These are phyloP conservation scores for Fusarium irregulare DNA, from an alignment of 2,329 filamentous ascomycete genomes.

Conservation along the genomic window DNA sequence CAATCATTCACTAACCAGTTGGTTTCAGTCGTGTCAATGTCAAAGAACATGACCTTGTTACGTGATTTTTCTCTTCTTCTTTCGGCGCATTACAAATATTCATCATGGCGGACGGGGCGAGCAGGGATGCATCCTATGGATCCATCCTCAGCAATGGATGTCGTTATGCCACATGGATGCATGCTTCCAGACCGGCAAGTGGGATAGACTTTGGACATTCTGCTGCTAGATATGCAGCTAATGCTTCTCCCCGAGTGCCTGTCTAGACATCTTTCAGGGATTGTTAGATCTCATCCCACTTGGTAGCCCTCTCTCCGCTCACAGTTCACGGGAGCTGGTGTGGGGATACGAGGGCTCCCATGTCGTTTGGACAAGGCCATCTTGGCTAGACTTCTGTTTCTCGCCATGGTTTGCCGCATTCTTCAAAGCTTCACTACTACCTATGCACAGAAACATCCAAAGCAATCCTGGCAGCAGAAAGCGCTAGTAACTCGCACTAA, in stretches of 20 bases:
- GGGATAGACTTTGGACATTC: conserved; percentile 8
- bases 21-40: conserved; percentile 1
- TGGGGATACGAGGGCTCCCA: conserved; percentile 22
- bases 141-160: conserved; percentile 7
- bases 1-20: conserved; percentile 3
- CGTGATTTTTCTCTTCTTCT: conserved; percentile 22
- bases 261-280: conserved; percentile 18
- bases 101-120: conserved; percentile 3
- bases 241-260: conserved; percentile 26
- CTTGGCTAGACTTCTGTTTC: conserved; percentile 20
- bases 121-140: conserved; percentile 4
- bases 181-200: background rate
- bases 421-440: background rate
- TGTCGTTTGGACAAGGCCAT: conserved; percentile 14
- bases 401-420: conserved; percentile 8
- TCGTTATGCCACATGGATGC: conserved; percentile 1
- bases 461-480: background rate
- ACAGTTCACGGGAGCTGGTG: conserved; percentile 6
- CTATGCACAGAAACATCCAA: background rate
- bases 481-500: background rate
- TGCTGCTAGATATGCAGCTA: conserved; percentile 24
- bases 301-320: conserved; percentile 14
- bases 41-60: conserved; percentile 5
- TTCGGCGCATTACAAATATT: conserved; percentile 12
- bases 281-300: conserved; percentile 33